Evolutionary conservation across 2,329 filamentous ascomycete species (phyloP), one percentile per base, ranked within the genome.

Genomic region (Capronia americana): DNA sequence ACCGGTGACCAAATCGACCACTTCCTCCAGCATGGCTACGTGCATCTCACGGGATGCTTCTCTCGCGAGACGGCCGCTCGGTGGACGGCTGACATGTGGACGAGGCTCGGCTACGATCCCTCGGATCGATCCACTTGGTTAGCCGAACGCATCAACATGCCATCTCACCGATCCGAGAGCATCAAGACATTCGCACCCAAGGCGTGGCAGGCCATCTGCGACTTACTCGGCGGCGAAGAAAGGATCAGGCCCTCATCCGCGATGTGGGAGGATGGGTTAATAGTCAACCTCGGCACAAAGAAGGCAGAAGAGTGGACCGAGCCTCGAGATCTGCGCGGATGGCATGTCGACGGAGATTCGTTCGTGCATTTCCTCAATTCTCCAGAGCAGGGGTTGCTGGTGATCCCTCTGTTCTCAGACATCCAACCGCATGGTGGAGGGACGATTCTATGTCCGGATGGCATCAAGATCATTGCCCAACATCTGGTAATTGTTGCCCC

Each of bases 281-380:
- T 91, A 71, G 87, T 91, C 48, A 91, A 90, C 76, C 82, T 91
- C 4, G 89, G 89, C 12, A 86, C 82, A 1, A 73, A 82, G 0
- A 82, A 84, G 58, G 79, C 78, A 54, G 83, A 86, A 67, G 82
- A 84, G 6, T 79, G 81, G 7, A 75, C 83, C 2, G 76, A 80
- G 38, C 87, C 87, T 0, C 79, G 82, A 57, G 81, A 86, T 0
- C 78, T 90, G 24, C 73, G 80, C 8, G 80, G 80, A 24, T 91
- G 89, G 88, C 89, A 91, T 75, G 87, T 89, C 23, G 88, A 91
- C 76, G 88, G 88, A 7, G 88, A 91, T 71, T 91, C 90, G 76
- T 91, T 91, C 74, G 82, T 89, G 5, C 88, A 91, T 78, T 91
- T 88, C 70, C 83, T 92, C 44, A 88, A 91, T 74, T 88, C 85